Percentiles rank a stretch among this genome's conserved stretches.
phyloP scores from a whole-genome alignment of 2,329 filamentous ascomycete genomes.

The Exophiala sideris region DNA sequence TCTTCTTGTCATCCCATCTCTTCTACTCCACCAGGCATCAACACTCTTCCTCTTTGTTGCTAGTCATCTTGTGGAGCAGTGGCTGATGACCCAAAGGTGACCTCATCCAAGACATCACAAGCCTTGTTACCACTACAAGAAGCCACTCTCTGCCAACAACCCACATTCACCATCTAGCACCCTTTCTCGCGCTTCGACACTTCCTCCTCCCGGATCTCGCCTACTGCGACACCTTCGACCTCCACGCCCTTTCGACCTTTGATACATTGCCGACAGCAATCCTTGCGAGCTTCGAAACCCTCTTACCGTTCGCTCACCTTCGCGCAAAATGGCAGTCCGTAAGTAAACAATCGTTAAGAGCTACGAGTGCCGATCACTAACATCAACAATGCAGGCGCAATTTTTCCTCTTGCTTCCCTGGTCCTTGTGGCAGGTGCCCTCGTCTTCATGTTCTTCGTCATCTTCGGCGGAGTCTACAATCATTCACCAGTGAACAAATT shows the following conservation, averaged over 20 bases:
- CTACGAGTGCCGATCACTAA: not conserved
- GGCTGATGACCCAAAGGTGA: conserved; percentile 6
- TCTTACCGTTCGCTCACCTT: not conserved
- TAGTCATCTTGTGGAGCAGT: conserved; percentile 1
- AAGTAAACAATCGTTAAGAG: conserved; percentile 18
- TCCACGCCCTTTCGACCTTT: not conserved
- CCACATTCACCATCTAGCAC: conserved; percentile 3
- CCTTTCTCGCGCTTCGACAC: conserved; percentile 2
- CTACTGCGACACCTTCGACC: not conserved
- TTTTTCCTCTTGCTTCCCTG: conserved; percentile 56
- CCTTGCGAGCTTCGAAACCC: not conserved
- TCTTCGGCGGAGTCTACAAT: conserved; percentile 59
- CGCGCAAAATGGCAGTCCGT: conserved; percentile 32
- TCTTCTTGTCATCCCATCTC: not conserved
- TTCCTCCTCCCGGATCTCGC: not conserved
- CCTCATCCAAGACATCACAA: conserved; percentile 19
- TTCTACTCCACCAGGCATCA: not conserved
- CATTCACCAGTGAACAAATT: conserved; percentile 64
- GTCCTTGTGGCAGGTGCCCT: conserved; percentile 61
- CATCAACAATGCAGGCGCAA: conserved; percentile 44
- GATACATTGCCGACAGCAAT: not conserved
- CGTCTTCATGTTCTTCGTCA: conserved; percentile 63
- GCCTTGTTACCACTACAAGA: conserved; percentile 6
- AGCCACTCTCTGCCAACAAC: conserved; percentile 1
- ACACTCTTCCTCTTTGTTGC: not conserved